phyloP scores from a whole-genome alignment of 257 asterid genomes.

The Lantana camara region DNA sequence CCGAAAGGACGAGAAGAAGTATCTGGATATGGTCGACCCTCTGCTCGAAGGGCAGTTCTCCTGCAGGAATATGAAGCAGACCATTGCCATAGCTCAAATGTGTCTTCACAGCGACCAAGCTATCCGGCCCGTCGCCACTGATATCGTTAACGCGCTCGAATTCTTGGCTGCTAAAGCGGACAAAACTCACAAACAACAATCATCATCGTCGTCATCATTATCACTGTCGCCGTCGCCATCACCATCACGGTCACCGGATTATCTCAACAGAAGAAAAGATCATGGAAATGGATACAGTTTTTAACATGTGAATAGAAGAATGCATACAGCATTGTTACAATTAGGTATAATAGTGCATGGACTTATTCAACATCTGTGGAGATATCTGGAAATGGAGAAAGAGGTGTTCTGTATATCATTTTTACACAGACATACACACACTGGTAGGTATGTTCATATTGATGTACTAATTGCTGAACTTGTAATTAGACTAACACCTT shows the following conservation, averaged over 20 bases:
- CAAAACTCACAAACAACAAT: constrained; percentile 4
- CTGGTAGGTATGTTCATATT: background rate
- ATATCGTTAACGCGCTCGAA: constrained; percentile 61
- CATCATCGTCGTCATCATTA: constrained; percentile 11
- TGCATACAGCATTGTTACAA: background rate
- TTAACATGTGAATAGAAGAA: background rate
- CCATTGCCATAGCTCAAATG: constrained; percentile 63
- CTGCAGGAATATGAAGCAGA: constrained; percentile 55
- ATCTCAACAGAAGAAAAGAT: constrained; percentile 1
- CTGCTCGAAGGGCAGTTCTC: constrained; percentile 47
- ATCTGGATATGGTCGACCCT: constrained; percentile 61
- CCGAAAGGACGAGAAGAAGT: constrained; percentile 51
- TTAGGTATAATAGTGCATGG: background rate
- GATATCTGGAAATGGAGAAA: background rate
- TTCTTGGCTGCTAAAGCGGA: constrained; percentile 53
- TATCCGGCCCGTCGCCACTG: constrained; percentile 56
- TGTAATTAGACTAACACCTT: background rate
- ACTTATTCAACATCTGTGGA: background rate
- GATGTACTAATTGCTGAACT: constrained; percentile 14
- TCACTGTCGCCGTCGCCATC: constrained; percentile 11
- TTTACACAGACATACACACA: constrained; percentile 3
- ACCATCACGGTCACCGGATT: constrained; percentile 15
- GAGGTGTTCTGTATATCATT: background rate
- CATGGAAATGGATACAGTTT: constrained; percentile 7
- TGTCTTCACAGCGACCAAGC: constrained; percentile 69